Evolutionary conservation across 495 filamentous ascomycete species (phyloP).

Genomic region (Hypoxylon cercidicola): DNA sequence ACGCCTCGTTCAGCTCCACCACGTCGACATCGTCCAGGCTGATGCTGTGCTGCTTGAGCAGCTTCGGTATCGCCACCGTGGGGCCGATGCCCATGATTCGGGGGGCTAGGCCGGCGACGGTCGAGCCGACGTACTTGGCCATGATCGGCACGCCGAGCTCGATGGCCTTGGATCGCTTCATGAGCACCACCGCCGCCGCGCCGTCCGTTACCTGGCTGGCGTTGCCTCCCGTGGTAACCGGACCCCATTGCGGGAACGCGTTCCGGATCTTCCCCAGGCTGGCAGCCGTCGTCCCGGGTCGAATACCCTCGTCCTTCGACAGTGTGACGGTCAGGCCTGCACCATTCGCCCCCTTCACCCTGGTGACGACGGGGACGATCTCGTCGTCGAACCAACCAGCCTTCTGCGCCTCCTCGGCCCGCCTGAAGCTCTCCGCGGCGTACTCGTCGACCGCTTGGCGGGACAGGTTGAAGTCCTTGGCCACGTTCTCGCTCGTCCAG

Average conservation of each 20-base stretch:
- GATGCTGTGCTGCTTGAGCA: slow-evolving; percentile 82
- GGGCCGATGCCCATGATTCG: slow-evolving; percentile 98
- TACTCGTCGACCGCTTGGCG: slow-evolving; percentile 84
- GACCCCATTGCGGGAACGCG: slow-evolving; percentile 90
- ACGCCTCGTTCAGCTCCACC: slow-evolving; percentile 96
- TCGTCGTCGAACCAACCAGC: slow-evolving; percentile 94
- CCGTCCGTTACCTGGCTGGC: slow-evolving; percentile 96
- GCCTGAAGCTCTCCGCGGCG: slow-evolving; percentile 84
- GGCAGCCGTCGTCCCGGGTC: slow-evolving; percentile 89
- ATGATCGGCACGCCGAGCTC: slow-evolving; percentile 90
- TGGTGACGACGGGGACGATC: slow-evolving; percentile 85
- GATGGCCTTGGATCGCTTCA: slow-evolving; percentile 91
- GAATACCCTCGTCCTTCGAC: slow-evolving; percentile 86
- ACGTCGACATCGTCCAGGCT: slow-evolving; percentile 86
- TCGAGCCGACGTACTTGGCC: slow-evolving; percentile 93
- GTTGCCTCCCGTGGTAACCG: slow-evolving; percentile 92
- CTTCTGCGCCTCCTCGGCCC: slow-evolving; percentile 92
- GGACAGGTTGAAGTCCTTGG: slow-evolving; percentile 84
- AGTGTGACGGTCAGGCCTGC: slow-evolving; percentile 80
- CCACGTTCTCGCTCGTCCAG: slow-evolving; percentile 97
- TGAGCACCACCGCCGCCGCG: slow-evolving; percentile 88
- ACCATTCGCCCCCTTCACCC: slow-evolving; percentile 84
- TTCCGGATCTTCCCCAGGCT: slow-evolving; percentile 83
- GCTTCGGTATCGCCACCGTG: slow-evolving; percentile 92
- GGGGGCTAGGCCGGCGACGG: slow-evolving; percentile 87